These are phyloP conservation scores for Talaromyces sp. DNA, from an alignment of 2,329 filamentous ascomycete genomes.

Conservation along the genomic window DNA sequence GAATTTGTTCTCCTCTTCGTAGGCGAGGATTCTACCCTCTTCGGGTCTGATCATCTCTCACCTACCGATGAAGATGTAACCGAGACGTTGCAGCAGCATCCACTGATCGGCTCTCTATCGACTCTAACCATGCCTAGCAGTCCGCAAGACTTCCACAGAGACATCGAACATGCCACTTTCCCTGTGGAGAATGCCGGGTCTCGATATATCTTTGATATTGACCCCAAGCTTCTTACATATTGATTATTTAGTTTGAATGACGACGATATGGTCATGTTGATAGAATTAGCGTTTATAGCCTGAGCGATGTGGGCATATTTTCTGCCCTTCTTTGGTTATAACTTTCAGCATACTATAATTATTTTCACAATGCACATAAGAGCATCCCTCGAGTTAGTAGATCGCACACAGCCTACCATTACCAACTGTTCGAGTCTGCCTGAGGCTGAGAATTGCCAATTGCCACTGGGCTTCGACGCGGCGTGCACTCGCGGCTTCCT, in stretches of 20 bases:
- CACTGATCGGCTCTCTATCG: constrained; percentile 12
- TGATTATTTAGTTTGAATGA: background rate
- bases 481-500: background rate
- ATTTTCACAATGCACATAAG: background rate
- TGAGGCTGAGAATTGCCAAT: background rate
- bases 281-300: no score
- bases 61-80: background rate
- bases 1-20: constrained; percentile 27
- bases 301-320: background rate
- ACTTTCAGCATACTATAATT: background rate
- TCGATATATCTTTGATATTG: constrained; percentile 23
- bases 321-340: background rate
- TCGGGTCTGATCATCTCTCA: constrained; percentile 18
- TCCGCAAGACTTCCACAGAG: constrained; percentile 5
- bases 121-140: constrained; percentile 7
- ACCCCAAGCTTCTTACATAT: constrained; percentile 19
- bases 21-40: constrained; percentile 20
- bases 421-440: background rate
- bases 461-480: background rate
- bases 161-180: constrained; percentile 2
- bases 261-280: background rate
- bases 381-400: background rate
- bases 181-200: constrained; percentile 4
- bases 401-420: no score
- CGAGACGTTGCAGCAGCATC: background rate